Base-by-base conservation (phyloP, 2,329 filamentous ascomycete species). In the Pezicula rhizophila region DNA sequence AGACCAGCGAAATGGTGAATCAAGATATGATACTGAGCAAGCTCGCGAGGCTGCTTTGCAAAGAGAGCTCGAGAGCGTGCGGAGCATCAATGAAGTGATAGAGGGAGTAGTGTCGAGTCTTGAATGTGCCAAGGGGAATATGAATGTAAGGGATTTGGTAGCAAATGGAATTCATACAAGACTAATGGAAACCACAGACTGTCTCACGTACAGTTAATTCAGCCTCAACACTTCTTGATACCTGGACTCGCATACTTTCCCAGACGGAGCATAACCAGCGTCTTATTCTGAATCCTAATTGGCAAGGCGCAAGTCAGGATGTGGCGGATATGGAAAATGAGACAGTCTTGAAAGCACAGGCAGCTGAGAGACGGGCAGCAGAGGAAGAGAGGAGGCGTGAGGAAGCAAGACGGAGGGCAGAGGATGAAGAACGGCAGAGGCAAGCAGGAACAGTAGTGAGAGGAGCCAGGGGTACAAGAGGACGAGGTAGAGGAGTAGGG, bases 201-300 rank as follows among this genome's bases (percentile, higher is more conserved):
- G 91, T 97, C 33, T 86, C 86, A 47, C 79, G 79, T 53, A 96
- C 93, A 3, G 90, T 97, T 38, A 79, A 79, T 57, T 92, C 91
- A 48, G 90, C 93, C 3, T 95, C 91, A 12, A 87, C 87, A 1
- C 79, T 99, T 12, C 82, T 99, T 28, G 90, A 95, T 60, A 95
- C 91, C 14, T 99, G 92, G 92, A 95, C 90, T 8, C 84, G 90
- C 46, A 96, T 99, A 57, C 79, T 99, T 11, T 93, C 89, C 6
- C 93, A 99, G 68, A 96, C 93, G 4, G 93, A 99, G 69, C 93
- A 99, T 69, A 97, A 95, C 64, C 91, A 97, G 67, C 84, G 93
- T 20, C 74, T 99, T 45, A 85, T 99, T 40, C 76, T 97, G 41
- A 87, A 96, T 62, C 87, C 89, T 2, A 76, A 82, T 50, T 99